Conservation (phyloP, 2,329 filamentous ascomycete genomes). For the Sphaerulina vaccinii region DNA sequence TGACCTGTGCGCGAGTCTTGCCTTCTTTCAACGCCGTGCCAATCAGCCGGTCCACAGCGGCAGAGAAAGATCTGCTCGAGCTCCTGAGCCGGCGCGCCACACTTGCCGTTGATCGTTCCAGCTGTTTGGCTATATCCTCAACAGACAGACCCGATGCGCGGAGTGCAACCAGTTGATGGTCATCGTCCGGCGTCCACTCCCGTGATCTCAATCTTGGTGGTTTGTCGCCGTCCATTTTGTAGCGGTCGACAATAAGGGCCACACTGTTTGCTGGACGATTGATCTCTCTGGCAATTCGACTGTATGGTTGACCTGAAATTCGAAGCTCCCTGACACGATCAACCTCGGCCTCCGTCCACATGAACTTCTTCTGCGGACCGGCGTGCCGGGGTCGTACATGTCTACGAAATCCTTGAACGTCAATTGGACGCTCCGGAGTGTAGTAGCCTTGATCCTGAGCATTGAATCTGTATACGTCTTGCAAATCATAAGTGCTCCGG, state of each 20-base stretch:
- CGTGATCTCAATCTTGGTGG: too few species aligned
- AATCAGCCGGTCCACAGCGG: neutral
- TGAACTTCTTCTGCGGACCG: neutral
- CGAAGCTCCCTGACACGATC: too few species aligned
- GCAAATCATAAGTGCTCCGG: neutral
- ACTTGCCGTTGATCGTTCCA: neutral
- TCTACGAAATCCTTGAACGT: conserved; percentile 2
- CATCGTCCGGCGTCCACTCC: too few species aligned
- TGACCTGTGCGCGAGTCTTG: neutral
- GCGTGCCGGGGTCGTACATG: neutral
- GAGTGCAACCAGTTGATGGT: too few species aligned
- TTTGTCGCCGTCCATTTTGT: too few species aligned
- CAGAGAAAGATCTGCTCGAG: neutral
- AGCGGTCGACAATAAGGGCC: too few species aligned
- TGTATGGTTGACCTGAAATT: too few species aligned
- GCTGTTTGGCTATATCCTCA: too few species aligned
- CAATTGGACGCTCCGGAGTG: conserved; percentile 7
- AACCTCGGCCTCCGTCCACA: neutral
- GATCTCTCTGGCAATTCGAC: too few species aligned
- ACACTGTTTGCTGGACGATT: too few species aligned
- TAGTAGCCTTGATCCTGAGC: neutral
- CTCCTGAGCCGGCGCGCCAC: neutral
- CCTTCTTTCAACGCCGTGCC: neutral
- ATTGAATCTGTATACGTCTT: neutral
- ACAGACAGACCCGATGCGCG: too few species aligned